Base-by-base conservation (phyloP, 371 early-diverging fungal genomes). In the Fennellomyces sp. region DNA sequence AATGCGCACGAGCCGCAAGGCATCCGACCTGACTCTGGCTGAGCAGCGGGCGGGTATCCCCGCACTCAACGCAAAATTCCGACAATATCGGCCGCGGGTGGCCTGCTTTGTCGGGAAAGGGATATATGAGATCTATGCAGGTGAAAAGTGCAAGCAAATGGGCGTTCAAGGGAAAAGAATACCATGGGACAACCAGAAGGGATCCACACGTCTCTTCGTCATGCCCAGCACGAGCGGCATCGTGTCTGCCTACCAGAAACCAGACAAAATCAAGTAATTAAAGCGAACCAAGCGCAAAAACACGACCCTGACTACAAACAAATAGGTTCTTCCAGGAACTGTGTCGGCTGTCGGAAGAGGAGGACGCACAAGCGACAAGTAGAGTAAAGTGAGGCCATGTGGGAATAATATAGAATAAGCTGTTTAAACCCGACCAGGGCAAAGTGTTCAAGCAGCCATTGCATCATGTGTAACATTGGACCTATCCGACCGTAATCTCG, bases 201-300 rank as follows among this genome's bases (percentile, higher is more conserved):
- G 75, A 2, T 60, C 71, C 4, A 81, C 85, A 13, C 69, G 77
- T 2, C 38, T 90, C 25, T 90, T 85, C 69, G 90, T 85, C 38
- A 88, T 90, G 85, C 90, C 90, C 10, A 88, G 89, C 30, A 90
- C 90, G 3, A 88, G 88, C 67, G 90, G 90, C 11, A 66, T 87
- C 12, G 87, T 88, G 19, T 72, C 85, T 2, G 78, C 86, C 5
- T 90, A 88, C 60, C 72, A 73, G 38, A 83, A 73, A 56, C 58
- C 78, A 15, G 88, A 84, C 19, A 90, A 87, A 60, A 63, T 84
- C 31, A 75, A 63, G 78, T 73, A 75, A 60, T n/a, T n/a, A n/a
- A n/a, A n/a, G n/a, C n/a, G n/a, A n/a, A n/a, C n/a, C n/a, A n/a
- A n/a, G n/a, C n/a, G n/a, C n/a, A n/a, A n/a, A n/a, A n/a, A n/a